Base-by-base conservation (phyloP, 257 asterid genomes). In the Scutellaria galericulata region DNA sequence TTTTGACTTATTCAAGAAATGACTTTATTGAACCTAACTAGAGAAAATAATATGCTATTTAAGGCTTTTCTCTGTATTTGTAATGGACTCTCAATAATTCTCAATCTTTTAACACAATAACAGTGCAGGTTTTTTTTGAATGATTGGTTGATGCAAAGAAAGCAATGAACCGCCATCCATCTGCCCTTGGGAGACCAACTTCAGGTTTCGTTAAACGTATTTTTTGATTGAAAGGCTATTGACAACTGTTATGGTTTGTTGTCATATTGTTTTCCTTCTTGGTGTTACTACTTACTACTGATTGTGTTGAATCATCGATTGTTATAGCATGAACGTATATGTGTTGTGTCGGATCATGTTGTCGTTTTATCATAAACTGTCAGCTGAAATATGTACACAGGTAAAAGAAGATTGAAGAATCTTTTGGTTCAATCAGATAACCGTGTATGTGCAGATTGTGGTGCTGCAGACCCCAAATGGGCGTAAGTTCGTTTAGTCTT, bases 381-480 rank as follows among this genome's bases (percentile, higher is more conserved):
- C 9, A 37, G 42, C 52, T 68, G 60, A 67, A 63, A 54, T 46
- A 7, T 42, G 56, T 18, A 18, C 18, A 7, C 88, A 95, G 97
- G 96, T 83, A 85, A 88, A 70, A 83, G 89, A 80, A 87, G 90
- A 84, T 78, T 95, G 86, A 90, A 87, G 78, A 94, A 86, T 56
- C 97, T 95, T 78, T 80, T 95, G 88, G 84, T 83, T 77, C 88
- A 84, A 75, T 79, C 75, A 1, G 98, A 90, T 74, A 92, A 95
- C 70, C 91, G 96, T 53, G 80, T 74, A 31, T 95, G 99, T 73
- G 99, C 99, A 74, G 99, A 95, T 83, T 95, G 99, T 82, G 89
- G 91, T 77, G 86, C 99, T 72, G 89, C 88, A 41, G 97, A 95
- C 75, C 99, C 99, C 50, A 95, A 92, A 89, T 95, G 99, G 99